Conservation (phyloP, 2,329 filamentous ascomycete species). For the Penicillium griseofulvum region DNA sequence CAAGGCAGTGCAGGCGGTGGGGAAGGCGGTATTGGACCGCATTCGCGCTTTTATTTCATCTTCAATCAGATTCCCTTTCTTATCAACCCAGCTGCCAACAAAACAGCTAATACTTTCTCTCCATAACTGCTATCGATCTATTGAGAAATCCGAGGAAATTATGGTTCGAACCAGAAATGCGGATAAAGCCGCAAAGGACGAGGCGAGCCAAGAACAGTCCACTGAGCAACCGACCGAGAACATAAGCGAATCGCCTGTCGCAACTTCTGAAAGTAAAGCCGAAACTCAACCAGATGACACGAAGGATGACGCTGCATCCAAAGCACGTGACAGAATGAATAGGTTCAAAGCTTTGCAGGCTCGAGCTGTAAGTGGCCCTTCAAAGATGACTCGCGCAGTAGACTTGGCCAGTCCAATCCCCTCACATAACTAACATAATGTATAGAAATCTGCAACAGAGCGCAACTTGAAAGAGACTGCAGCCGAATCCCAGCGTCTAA, state of each 20-base stretch:
- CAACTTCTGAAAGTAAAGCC: slow-evolving; percentile 6
- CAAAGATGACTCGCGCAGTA: background rate
- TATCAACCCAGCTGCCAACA: background rate
- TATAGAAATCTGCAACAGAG: slow-evolving; percentile 42
- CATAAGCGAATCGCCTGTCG: slow-evolving; percentile 7
- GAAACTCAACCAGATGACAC: slow-evolving; percentile 8
- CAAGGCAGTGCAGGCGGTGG: slow-evolving; percentile 18
- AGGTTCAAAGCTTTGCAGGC: slow-evolving; percentile 86
- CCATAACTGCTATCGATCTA: background rate
- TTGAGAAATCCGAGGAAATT: background rate
- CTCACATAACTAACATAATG: slow-evolving; percentile 20
- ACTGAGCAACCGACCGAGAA: slow-evolving; percentile 13
- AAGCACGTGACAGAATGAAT: slow-evolving; percentile 64
- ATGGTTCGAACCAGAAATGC: slow-evolving; percentile 21
- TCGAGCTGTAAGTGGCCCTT: slow-evolving; percentile 55
- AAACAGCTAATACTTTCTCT: background rate
- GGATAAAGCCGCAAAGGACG: slow-evolving; percentile 15
- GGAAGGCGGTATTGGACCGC: slow-evolving; percentile 12
- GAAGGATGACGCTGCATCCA: slow-evolving; percentile 29
- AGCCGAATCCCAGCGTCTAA: slow-evolving; percentile 74
- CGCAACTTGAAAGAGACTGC: slow-evolving; percentile 79
- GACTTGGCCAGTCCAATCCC: background rate
- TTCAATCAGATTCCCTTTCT: slow-evolving; percentile 7
- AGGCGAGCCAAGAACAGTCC: slow-evolving; percentile 7
- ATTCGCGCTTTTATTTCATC: slow-evolving; percentile 14